Evolutionary conservation across 83 land plant genomes (phyloP).

Genomic region (Diphasiastrum complanatum): DNA sequence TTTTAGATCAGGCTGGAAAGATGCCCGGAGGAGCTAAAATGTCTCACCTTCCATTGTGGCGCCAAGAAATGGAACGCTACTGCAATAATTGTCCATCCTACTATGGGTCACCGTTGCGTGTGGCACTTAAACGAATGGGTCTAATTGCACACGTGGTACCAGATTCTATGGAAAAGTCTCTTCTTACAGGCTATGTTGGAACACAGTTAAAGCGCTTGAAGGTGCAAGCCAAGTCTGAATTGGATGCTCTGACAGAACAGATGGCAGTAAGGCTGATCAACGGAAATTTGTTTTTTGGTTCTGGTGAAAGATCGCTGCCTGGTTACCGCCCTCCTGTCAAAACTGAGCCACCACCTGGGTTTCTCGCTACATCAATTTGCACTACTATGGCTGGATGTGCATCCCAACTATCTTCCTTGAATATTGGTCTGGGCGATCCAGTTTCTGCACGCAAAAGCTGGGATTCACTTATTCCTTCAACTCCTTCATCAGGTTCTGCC

Average conservation of each 20-base stretch:
- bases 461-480: constrained; percentile 19
- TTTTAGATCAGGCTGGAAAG: constrained; percentile 27
- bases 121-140: constrained; percentile 30
- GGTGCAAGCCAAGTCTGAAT: constrained; percentile 25
- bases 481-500: constrained; percentile 12
- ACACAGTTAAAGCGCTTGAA: constrained; percentile 29
- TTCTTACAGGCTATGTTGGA: constrained; percentile 24
- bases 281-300: not conserved
- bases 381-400: not conserved
- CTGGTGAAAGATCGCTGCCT: not conserved
- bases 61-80: constrained; percentile 38
- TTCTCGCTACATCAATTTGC: constrained; percentile 6
- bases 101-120: constrained; percentile 27
- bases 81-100: constrained; percentile 32
- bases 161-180: constrained; percentile 25
- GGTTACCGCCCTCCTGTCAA: not conserved
- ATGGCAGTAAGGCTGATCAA: not conserved
- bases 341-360: constrained; percentile 27
- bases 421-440: constrained; percentile 23
- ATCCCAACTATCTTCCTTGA: too few species aligned
- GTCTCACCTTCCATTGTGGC: constrained; percentile 29
- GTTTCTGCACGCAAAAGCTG: constrained; percentile 22
- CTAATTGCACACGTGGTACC: constrained; percentile 29
- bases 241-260: constrained; percentile 26
- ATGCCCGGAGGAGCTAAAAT: constrained; percentile 25